Evolutionary conservation across 2,329 filamentous ascomycete species (phyloP).

Genomic region (Scedosporium aurantiacum): DNA sequence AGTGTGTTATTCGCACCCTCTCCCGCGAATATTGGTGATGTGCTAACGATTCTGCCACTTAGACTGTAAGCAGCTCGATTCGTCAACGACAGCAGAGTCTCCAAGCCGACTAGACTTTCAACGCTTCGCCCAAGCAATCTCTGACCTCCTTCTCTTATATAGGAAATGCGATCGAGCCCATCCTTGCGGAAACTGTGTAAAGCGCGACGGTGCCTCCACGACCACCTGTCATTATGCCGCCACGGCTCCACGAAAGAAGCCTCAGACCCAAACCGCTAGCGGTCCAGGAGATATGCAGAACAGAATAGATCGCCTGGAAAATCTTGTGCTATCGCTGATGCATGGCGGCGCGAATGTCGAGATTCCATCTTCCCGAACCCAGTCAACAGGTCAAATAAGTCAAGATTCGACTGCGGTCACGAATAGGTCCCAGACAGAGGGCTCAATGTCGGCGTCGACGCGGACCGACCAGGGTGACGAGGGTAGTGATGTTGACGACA

Average conservation of each 20-base stretch:
- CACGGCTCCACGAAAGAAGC: constrained; percentile 61
- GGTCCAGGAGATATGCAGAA: constrained; percentile 96
- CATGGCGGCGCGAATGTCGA: constrained; percentile 59
- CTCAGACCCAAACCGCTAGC: constrained; percentile 46
- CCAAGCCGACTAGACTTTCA: constrained; percentile 1
- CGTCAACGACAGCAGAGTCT: constrained; percentile 6
- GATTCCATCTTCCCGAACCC: constrained; percentile 19
- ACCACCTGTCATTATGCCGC: constrained; percentile 76
- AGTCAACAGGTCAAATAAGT: constrained; percentile 10
- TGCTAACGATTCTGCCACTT: constrained; percentile 20
- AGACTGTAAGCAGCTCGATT: constrained; percentile 18
- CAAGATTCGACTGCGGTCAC: constrained; percentile 11
- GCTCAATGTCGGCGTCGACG: constrained; percentile 18
- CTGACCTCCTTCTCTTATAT: constrained; percentile 14
- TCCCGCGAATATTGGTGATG: constrained; percentile 2
- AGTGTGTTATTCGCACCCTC: constrained; percentile 43
- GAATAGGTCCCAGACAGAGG: constrained; percentile 14
- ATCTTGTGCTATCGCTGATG: constrained; percentile 86
- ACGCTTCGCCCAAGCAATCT: background rate
- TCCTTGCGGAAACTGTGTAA: constrained; percentile 90
- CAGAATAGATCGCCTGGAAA: constrained; percentile 89
- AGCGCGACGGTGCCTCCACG: constrained; percentile 74
- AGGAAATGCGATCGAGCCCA: constrained; percentile 89
- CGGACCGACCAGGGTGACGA: constrained; percentile 38
- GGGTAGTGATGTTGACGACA: constrained; percentile 62